These are phyloP conservation scores for Lipomyces chichibuensis DNA, from an alignment of 805 yeast species.

Conservation along the genomic window DNA sequence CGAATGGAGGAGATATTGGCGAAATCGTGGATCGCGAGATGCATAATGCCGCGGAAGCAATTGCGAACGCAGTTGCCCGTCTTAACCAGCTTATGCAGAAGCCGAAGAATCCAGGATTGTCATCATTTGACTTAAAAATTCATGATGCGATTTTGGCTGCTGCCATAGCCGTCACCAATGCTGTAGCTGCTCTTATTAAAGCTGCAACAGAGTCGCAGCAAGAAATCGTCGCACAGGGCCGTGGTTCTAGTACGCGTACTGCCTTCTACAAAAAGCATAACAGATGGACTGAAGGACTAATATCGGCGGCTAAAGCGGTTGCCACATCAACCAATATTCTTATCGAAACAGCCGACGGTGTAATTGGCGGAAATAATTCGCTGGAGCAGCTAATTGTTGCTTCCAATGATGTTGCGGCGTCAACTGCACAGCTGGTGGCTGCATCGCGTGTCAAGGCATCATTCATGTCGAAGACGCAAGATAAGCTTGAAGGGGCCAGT, in stretches of 20 bases:
- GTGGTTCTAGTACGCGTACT: constrained; percentile 65
- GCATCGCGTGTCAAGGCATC: constrained; percentile 86
- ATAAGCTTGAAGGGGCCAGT: constrained; percentile 67
- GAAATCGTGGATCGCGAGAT: constrained; percentile 74
- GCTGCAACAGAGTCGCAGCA: constrained; percentile 80
- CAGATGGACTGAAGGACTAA: constrained; percentile 91
- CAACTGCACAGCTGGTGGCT: constrained; percentile 89
- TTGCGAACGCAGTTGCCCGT: constrained; percentile 65
- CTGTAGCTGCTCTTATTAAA: constrained; percentile 68
- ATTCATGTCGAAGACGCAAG: constrained; percentile 75
- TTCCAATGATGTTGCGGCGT: constrained; percentile 87
- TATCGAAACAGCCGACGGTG: constrained; percentile 86
- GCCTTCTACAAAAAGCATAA: constrained; percentile 84
- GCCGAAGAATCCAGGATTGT: constrained; percentile 55
- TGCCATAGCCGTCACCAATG: constrained; percentile 77
- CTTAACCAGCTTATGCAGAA: constrained; percentile 56
- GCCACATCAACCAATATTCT: constrained; percentile 81
- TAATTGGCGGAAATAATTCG: constrained; percentile 61
- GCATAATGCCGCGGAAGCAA: constrained; percentile 70
- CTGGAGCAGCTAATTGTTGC: constrained; percentile 88
- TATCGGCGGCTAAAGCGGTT: constrained; percentile 85
- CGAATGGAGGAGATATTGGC: constrained; percentile 58
- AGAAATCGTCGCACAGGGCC: constrained; percentile 75
- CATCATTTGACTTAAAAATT: constrained; percentile 64
- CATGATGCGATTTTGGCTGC: constrained; percentile 77